Base-by-base conservation (phyloP, 2,329 filamentous ascomycete genomes). In the Pseudogymnoascus sp. region DNA sequence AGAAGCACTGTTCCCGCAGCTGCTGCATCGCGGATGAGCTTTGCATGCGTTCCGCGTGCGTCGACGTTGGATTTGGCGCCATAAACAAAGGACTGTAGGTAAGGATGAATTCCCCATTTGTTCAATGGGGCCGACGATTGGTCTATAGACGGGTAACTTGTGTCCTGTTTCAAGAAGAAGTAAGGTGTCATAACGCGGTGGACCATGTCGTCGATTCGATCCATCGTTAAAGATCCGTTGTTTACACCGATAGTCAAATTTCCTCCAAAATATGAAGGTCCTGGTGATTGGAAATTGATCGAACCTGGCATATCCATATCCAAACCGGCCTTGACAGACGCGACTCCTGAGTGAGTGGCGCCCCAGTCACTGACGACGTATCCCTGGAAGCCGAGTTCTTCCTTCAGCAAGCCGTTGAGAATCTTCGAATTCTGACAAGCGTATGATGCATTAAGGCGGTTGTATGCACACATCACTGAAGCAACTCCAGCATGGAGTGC, bases 401-500 rank as follows among this genome's bases (percentile, higher is more conserved):
- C 75, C 70, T 81, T 82, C 11, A 83, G 72, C 5, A 82, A 69
- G 5, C 78, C 78, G 63, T 82, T 83, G 10, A 81, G 71, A 1
- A 75, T 67, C 68, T 81, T 75, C 60, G 76, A 77, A 69, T 80
- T 83, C 67, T 81, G 76, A 70, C 81, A 83, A 4, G 77, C 75
- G 67, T 79, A 82, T 0, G 77, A 78, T 34, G 78, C 77, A 68
- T 83, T 82, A 62, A 83, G 68, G 63, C 75, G 65, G 68, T 78
- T 75, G 66, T 78, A 79, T 0, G 87, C 85, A 74, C 85, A 86
- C 85, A 87, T 87, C 65, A 85, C 74, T 11, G 82, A 75, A 3
- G 83, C 83, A 6, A 88, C 86, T 10, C 87, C 87, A 7, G 87
- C 87, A 63, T 80, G 80, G 62, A 91, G 83, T 1, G 86, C 86